These are phyloP conservation scores for Eucalyptus curtisii DNA, from an alignment of 345 rosid species.

Conservation along the genomic window DNA sequence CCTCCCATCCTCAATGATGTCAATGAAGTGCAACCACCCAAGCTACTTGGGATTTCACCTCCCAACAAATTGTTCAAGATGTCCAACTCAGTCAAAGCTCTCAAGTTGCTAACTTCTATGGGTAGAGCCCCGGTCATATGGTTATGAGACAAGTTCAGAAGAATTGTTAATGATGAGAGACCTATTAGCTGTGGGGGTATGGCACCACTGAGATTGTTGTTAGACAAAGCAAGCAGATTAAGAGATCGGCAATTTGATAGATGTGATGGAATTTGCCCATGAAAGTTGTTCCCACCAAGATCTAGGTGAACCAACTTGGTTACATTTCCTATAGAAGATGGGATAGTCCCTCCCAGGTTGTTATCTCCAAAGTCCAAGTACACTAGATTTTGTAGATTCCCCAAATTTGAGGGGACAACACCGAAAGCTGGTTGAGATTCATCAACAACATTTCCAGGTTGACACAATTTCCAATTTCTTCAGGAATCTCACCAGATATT, in stretches of 20 bases:
- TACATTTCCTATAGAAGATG: neutral
- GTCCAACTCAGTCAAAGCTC: neutral
- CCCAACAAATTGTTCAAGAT: neutral
- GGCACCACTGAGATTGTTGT: neutral
- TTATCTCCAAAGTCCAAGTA: fast-evolving
- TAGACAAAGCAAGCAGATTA: neutral
- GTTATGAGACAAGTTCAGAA: neutral
- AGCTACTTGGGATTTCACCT: neutral
- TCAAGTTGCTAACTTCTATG: neutral
- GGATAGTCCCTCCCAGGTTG: neutral
- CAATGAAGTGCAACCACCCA: neutral
- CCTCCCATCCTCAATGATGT: neutral
- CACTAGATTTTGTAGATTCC: neutral
- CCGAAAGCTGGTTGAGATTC: neutral
- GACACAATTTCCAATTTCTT: neutral
- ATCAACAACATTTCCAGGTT: neutral
- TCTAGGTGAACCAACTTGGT: neutral
- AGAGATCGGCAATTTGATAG: neutral
- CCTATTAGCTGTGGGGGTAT: neutral
- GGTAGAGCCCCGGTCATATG: neutral
- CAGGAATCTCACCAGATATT: neutral
- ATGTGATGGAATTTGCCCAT: neutral
- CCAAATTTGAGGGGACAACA: neutral
- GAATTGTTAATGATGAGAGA: neutral
- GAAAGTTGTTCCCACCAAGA: neutral